These are phyloP conservation scores for Backusella mclennaniae DNA, from an alignment of 192 early-diverging fungal genomes.

Conservation along the genomic window DNA sequence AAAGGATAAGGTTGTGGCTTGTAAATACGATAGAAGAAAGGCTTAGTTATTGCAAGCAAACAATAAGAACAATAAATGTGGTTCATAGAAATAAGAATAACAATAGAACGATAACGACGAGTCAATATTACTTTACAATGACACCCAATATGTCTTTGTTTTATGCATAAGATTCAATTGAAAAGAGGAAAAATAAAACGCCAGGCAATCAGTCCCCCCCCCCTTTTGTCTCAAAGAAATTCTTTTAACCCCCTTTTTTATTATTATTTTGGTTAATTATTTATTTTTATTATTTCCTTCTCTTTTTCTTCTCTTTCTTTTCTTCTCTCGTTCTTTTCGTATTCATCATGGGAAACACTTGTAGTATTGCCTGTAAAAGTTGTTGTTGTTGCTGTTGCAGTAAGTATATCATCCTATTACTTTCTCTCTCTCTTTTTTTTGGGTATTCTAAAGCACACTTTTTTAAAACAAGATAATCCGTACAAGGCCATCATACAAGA, in stretches of 20 bases:
- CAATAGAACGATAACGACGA: too few relatives aligned
- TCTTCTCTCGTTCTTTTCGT: neutral
- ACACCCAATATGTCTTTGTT: neutral
- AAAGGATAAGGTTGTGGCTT: neutral
- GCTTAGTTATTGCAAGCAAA: neutral
- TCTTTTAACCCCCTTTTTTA: slow-evolving; percentile 1
- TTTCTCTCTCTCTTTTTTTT: neutral
- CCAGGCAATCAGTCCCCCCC: neutral
- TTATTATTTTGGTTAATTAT: neutral
- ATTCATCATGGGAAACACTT: slow-evolving; percentile 12
- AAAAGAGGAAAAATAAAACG: neutral
- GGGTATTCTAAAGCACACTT: slow-evolving; percentile 24
- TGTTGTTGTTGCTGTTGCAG: neutral
- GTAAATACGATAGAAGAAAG: neutral
- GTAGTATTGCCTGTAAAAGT: slow-evolving; percentile 3
- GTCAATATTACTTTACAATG: neutral
- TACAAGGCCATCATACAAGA: slow-evolving; percentile 66
- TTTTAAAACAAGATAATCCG: slow-evolving; percentile 36
- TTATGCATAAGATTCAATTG: neutral
- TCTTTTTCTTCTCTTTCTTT: neutral
- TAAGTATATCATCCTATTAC: neutral
- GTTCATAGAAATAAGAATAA: neutral
- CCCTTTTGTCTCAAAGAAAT: neutral
- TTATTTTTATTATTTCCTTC: neutral
- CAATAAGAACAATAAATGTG: neutral